A percentile compares a stretch with the other conserved stretches of the same genome.
phyloP scores from a whole-genome alignment of 257 asterid species.

The Lavandula angustifolia region DNA sequence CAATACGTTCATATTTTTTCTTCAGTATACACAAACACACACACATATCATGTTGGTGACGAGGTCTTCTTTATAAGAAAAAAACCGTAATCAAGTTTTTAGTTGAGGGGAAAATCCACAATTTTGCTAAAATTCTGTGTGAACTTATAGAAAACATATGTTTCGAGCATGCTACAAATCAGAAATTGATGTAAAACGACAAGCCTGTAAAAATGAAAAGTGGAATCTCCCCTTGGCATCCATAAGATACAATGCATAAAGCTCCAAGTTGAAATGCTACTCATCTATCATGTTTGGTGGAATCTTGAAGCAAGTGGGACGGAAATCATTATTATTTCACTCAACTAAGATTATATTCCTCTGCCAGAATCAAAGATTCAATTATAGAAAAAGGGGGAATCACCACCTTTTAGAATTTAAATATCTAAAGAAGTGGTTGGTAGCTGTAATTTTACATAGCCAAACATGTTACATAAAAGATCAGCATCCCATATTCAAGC shows the following conservation, averaged over 20 bases:
- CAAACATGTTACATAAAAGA: slow-evolving; percentile 35
- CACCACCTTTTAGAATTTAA: slow-evolving; percentile 11
- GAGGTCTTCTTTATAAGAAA: background rate
- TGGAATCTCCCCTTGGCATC: slow-evolving; percentile 14
- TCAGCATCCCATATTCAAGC: slow-evolving; percentile 36
- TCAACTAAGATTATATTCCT: slow-evolving; percentile 26
- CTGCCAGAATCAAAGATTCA: slow-evolving; percentile 30
- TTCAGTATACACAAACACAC: background rate
- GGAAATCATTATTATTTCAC: slow-evolving; percentile 26
- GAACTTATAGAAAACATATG: background rate
- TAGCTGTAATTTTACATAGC: slow-evolving; percentile 30
- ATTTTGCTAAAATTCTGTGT: background rate
- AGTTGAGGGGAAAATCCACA: background rate
- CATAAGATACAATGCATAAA: slow-evolving; percentile 22
- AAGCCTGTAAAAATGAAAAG: slow-evolving; percentile 18
- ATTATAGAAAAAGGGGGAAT: slow-evolving; percentile 20
- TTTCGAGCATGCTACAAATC: slow-evolving; percentile 15
- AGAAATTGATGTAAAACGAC: slow-evolving; percentile 5
- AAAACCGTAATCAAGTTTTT: background rate
- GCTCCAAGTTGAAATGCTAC: slow-evolving; percentile 29
- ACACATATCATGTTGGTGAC: background rate
- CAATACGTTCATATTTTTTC: slow-evolving; percentile 10
- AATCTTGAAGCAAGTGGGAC: slow-evolving; percentile 38
- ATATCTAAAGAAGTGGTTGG: slow-evolving; percentile 22
- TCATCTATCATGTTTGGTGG: slow-evolving; percentile 20